These are phyloP conservation scores for Pyricularia sp. DNA, from an alignment of 2,329 filamentous ascomycete species.

Conservation along the genomic window DNA sequence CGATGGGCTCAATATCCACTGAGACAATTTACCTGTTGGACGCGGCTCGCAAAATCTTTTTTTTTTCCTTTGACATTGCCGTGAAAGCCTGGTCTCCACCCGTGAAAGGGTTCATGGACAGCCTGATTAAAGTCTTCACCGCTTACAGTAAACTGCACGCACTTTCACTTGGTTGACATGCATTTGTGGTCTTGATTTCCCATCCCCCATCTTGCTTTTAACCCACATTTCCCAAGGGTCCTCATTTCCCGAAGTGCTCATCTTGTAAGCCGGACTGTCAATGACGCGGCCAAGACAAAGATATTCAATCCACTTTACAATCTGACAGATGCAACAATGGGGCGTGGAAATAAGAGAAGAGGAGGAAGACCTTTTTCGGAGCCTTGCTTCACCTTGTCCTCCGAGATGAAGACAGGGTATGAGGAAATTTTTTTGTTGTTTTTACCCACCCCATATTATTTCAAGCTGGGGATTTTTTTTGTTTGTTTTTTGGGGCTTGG, in stretches of 20 bases:
- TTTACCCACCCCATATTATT: too few relatives aligned
- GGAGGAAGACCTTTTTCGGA: neutral
- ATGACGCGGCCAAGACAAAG: neutral
- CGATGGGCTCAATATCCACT: too few relatives aligned
- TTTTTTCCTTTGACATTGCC: neutral
- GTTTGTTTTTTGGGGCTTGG: too few relatives aligned
- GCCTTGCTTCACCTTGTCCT: neutral
- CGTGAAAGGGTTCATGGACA: neutral
- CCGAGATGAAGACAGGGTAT: neutral
- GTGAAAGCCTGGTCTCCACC: neutral
- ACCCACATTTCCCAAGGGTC: neutral
- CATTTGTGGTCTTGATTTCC: neutral
- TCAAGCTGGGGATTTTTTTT: too few relatives aligned
- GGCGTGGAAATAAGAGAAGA: neutral
- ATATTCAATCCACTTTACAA: neutral
- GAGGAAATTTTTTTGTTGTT: neutral
- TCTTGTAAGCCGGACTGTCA: neutral
- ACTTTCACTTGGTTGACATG: neutral
- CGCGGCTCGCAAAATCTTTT: neutral
- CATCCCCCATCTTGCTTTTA: neutral
- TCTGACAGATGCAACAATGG: neutral
- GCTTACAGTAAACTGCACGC: neutral
- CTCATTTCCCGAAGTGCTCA: neutral
- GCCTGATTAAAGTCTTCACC: neutral
- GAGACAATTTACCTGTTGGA: neutral